These are phyloP conservation scores for Haplographium delicatum DNA, from an alignment of 495 filamentous ascomycete species.

Conservation along the genomic window DNA sequence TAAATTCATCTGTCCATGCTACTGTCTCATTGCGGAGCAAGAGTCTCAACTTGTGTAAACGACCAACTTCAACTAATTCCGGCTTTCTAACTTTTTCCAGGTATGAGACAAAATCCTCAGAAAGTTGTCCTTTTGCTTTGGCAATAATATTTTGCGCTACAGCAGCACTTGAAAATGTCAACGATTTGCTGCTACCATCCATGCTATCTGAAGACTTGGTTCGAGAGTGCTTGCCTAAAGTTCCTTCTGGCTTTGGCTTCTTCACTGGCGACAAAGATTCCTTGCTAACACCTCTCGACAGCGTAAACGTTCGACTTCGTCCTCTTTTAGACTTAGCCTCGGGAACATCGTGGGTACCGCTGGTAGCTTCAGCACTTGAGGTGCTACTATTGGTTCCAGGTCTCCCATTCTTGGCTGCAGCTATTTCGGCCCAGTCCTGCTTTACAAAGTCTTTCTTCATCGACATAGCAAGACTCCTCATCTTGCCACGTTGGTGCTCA, in stretches of 20 bases:
- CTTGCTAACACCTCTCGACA: slow-evolving; percentile 56
- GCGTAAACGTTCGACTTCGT: slow-evolving; percentile 71
- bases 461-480: slow-evolving; percentile 79
- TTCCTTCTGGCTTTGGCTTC: slow-evolving; percentile 39
- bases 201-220: slow-evolving; percentile 48
- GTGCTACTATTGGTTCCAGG: slow-evolving; percentile 27
- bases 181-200: slow-evolving; percentile 40
- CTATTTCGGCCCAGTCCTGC: slow-evolving; percentile 71
- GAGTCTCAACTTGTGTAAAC: slow-evolving; percentile 86
- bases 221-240: slow-evolving; percentile 44
- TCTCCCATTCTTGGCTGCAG: slow-evolving; percentile 28
- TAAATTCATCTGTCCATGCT: slow-evolving; percentile 88
- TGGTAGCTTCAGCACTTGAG: slow-evolving; percentile 29
- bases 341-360: slow-evolving; percentile 7
- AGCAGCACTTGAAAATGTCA: slow-evolving; percentile 30
- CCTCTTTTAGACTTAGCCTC: slow-evolving; percentile 46
- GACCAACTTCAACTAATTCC: slow-evolving; percentile 82
- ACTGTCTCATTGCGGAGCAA: slow-evolving; percentile 92
- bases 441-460: slow-evolving; percentile 95
- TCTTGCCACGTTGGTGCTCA: slow-evolving; percentile 86
- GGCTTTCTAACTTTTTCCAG: slow-evolving; percentile 71
- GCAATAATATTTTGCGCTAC: slow-evolving; percentile 37
- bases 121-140: slow-evolving; percentile 51
- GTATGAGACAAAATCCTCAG: slow-evolving; percentile 79
- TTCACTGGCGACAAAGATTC: slow-evolving; percentile 59